phyloP scores from a whole-genome alignment of 2,329 filamentous ascomycete genomes.

The Thielaviopsis musarum region DNA sequence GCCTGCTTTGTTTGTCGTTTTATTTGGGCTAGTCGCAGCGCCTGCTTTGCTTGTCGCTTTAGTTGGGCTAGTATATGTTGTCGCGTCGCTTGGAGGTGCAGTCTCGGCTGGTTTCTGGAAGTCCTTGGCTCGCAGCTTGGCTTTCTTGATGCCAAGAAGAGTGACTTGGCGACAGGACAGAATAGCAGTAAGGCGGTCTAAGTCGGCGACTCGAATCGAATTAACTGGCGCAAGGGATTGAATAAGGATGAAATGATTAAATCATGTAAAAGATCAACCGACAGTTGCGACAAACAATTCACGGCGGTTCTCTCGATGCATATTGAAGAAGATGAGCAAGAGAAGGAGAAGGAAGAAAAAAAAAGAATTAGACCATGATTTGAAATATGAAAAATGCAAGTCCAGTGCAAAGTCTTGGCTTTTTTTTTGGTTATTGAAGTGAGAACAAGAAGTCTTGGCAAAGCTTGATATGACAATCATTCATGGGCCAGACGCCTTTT shows the following conservation, averaged over 20 bases:
- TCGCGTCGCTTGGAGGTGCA: background rate
- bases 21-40: no score
- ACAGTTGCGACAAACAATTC: background rate
- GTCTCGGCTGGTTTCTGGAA: no score
- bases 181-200: no score
- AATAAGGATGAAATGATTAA: background rate
- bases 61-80: background rate
- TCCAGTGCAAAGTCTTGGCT: background rate
- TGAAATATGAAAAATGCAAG: background rate
- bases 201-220: background rate
- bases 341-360: background rate
- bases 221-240: background rate
- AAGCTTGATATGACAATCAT: background rate
- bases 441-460: background rate
- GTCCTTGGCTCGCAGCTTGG: no score
- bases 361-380: background rate
- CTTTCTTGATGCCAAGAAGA: no score
- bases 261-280: background rate
- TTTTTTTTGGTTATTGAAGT: background rate
- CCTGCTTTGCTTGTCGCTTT: background rate
- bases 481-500: no score
- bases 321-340: background rate
- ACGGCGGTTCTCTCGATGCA: background rate
- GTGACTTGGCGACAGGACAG: no score
- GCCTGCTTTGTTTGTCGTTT: no score